Conservation (phyloP, 176 grass and related monocot species). For the Triticum turgidum region DNA sequence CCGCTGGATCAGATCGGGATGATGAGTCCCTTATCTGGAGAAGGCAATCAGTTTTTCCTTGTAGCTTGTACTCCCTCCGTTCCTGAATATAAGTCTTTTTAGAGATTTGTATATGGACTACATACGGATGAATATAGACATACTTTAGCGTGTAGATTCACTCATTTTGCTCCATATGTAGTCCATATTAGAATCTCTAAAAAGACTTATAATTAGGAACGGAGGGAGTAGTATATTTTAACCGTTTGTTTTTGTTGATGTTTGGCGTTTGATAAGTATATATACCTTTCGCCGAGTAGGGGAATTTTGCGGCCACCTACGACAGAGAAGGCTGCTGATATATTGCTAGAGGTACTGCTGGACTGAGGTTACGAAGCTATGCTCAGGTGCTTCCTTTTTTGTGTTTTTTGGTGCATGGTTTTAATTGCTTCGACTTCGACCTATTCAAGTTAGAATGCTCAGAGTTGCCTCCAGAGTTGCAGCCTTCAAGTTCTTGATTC, state of each 20-base stretch:
- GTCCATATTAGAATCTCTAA: no score
- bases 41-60: slow-evolving; percentile 60
- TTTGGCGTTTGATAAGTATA: not conserved
- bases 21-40: slow-evolving; percentile 57
- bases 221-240: not conserved
- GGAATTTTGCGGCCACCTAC: slow-evolving; percentile 77
- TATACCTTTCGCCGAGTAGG: slow-evolving; percentile 34
- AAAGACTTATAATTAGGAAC: no score
- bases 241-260: not conserved
- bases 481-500: slow-evolving; percentile 64
- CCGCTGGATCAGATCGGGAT: slow-evolving; percentile 1
- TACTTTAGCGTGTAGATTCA: no score
- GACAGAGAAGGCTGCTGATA: slow-evolving; percentile 64
- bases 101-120: no score
- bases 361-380: slow-evolving; percentile 20
- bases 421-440: slow-evolving; percentile 49
- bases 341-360: slow-evolving; percentile 79
- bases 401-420: slow-evolving; percentile 24
- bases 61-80: not conserved
- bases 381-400: slow-evolving; percentile 44
- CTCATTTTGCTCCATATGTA: no score
- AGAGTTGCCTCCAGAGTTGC: slow-evolving; percentile 78
- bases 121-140: no score
- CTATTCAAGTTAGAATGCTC: slow-evolving; percentile 88
- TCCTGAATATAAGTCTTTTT: no score